A percentile compares a stretch with the other conserved stretches of the same genome.
These are phyloP conservation scores for Leccinum pellstonianum DNA, from an alignment of 768 basidiomycete genomes.

Conservation along the genomic window DNA sequence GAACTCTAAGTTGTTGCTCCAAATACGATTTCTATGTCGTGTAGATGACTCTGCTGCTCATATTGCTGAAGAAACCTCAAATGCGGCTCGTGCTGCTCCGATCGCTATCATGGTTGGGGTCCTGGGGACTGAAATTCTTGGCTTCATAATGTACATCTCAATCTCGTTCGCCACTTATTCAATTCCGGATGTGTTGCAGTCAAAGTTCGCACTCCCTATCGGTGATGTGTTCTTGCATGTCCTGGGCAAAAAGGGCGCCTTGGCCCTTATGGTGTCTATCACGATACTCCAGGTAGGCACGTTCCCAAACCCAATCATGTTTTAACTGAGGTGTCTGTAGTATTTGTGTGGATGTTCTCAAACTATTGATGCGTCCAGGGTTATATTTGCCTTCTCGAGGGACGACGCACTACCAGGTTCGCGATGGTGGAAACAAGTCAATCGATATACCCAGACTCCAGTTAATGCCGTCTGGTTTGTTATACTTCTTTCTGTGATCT, in stretches of 20 bases:
- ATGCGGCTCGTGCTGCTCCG: slow-evolving; percentile 43
- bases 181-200: slow-evolving; percentile 33
- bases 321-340: slow-evolving; percentile 18
- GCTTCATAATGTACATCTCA: slow-evolving; percentile 43
- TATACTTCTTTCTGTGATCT: slow-evolving; percentile 29
- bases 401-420: slow-evolving; percentile 41
- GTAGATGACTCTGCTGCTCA: slow-evolving; percentile 49
- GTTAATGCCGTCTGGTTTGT: slow-evolving; percentile 44
- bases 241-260: slow-evolving; percentile 41
- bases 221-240: slow-evolving; percentile 41
- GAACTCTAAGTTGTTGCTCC: background rate
- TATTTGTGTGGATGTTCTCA: slow-evolving; percentile 47
- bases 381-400: slow-evolving; percentile 43
- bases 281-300: slow-evolving; percentile 41
- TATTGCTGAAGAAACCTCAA: slow-evolving; percentile 45
- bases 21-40: background rate
- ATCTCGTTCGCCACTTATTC: slow-evolving; percentile 44
- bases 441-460: slow-evolving; percentile 33
- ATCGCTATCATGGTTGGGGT: slow-evolving; percentile 46
- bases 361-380: slow-evolving; percentile 45
- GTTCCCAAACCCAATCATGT: background rate
- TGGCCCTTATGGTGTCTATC: slow-evolving; percentile 45
- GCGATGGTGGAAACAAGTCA: slow-evolving; percentile 36
- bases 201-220: slow-evolving; percentile 39
- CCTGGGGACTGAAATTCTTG: slow-evolving; percentile 38